phyloP scores from a whole-genome alignment of 2,329 filamentous ascomycete species.

The Plenodomus tracheiphilus region DNA sequence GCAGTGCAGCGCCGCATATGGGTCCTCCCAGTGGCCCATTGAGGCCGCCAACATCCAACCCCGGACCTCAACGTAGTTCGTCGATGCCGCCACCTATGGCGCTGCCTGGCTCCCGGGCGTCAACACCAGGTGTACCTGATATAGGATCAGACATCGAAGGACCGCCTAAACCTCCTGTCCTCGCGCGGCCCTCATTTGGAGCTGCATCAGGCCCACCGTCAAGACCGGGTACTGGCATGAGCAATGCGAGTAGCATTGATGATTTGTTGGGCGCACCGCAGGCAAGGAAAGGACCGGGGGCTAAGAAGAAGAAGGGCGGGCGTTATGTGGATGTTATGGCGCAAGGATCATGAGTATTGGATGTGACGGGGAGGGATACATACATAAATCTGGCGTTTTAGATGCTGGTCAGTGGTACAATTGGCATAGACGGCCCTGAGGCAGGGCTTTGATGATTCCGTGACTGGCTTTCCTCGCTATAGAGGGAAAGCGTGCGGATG shows the following conservation, averaged over 20 bases:
- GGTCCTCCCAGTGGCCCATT: constrained; percentile 21
- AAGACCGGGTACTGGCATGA: constrained; percentile 75
- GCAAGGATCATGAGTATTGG: constrained; percentile 1
- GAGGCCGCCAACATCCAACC: constrained; percentile 22
- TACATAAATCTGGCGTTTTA: background rate
- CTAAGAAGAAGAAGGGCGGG: constrained; percentile 76
- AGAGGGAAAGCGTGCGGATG: background rate
- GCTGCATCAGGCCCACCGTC: constrained; percentile 37
- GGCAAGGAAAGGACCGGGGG: constrained; percentile 63
- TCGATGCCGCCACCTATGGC: constrained; percentile 43
- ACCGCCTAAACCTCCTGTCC: constrained; percentile 21
- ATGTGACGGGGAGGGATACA: background rate
- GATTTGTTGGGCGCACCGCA: constrained; percentile 79
- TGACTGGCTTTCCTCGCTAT: too few species aligned
- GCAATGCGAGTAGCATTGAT: constrained; percentile 92
- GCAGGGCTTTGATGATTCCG: too few species aligned
- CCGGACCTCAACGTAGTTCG: constrained; percentile 34
- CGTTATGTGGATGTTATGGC: constrained; percentile 94
- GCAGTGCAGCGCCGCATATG: constrained; percentile 46
- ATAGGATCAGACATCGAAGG: constrained; percentile 31
- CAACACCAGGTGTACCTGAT: constrained; percentile 36
- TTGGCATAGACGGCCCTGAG: background rate
- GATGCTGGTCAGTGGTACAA: too few species aligned
- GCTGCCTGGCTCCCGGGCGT: constrained; percentile 29
- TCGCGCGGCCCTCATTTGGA: constrained; percentile 30